Evolutionary conservation across 169 alveolate genomes (phyloP).

Genomic region (Cryptosporidium meleagridis): DNA sequence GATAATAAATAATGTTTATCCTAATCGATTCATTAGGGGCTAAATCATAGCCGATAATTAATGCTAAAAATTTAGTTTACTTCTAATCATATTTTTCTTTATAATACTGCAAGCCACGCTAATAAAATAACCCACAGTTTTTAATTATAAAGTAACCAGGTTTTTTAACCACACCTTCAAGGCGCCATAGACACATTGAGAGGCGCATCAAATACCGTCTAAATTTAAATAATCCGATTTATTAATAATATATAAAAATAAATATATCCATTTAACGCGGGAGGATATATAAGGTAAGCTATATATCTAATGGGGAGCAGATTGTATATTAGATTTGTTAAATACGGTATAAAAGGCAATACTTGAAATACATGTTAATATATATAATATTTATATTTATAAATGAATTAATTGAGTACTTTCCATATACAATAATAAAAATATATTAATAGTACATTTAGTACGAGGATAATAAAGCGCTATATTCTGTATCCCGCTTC

Average conservation of each 20-base stretch:
- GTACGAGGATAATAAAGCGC: slow-evolving; percentile 37
- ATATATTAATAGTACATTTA: neutral
- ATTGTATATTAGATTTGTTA: slow-evolving; percentile 3
- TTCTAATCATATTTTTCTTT: neutral
- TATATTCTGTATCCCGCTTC: slow-evolving; percentile 64
- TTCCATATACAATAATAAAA: neutral
- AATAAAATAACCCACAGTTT: neutral
- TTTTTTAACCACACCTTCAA: neutral
- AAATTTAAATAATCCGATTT: neutral
- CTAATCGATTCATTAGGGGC: neutral
- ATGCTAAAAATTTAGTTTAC: neutral
- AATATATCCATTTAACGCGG: neutral
- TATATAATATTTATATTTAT: neutral
- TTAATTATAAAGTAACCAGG: neutral
- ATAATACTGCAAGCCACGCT: neutral
- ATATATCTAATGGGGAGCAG: slow-evolving; percentile 20
- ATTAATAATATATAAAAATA: neutral
- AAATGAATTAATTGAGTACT: neutral
- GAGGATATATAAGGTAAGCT: slow-evolving; percentile 4
- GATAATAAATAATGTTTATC: neutral
- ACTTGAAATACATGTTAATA: neutral
- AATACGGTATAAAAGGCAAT: neutral
- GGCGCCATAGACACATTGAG: slow-evolving; percentile 12
- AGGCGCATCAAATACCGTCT: slow-evolving; percentile 11
- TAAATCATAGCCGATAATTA: neutral